Evolutionary conservation across 257 asterid species (phyloP).

Genomic region (Solanum piurae): DNA sequence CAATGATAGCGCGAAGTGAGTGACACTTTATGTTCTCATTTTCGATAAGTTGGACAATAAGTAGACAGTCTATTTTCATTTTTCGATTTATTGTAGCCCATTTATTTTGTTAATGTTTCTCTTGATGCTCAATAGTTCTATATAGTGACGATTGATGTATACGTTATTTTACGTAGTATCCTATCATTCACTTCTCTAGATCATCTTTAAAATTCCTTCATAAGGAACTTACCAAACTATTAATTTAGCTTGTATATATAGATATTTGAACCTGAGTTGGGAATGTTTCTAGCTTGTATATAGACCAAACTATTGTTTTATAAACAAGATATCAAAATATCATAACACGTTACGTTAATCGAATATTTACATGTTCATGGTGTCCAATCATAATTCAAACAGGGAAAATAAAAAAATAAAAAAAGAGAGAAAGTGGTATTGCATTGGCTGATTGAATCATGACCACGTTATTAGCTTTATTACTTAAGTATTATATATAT

Average conservation of each 20-base stretch:
- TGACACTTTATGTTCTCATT: too few relatives aligned
- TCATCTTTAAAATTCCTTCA: background rate
- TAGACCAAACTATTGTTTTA: background rate
- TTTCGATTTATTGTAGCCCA: too few relatives aligned
- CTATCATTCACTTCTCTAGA: background rate
- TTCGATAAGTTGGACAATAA: too few relatives aligned
- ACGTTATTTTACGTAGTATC: background rate
- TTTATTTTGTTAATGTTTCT: too few relatives aligned
- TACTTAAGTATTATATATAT: background rate
- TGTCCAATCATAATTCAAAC: background rate
- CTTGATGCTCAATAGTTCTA: background rate
- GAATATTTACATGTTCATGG: background rate
- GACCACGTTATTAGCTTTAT: background rate
- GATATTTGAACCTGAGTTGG: too few relatives aligned
- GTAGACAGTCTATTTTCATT: too few relatives aligned
- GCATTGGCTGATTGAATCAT: too few relatives aligned
- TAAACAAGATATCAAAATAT: background rate
- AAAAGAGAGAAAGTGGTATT: too few relatives aligned
- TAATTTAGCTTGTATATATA: background rate
- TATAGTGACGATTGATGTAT: background rate
- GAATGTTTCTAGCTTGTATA: too few relatives aligned
- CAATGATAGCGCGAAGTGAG: too few relatives aligned
- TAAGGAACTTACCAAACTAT: too few relatives aligned
- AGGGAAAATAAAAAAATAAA: background rate
- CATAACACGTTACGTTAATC: background rate